phyloP scores from a whole-genome alignment of 139 green algal species.

The Auxenochlorella pyrenoidosa region DNA sequence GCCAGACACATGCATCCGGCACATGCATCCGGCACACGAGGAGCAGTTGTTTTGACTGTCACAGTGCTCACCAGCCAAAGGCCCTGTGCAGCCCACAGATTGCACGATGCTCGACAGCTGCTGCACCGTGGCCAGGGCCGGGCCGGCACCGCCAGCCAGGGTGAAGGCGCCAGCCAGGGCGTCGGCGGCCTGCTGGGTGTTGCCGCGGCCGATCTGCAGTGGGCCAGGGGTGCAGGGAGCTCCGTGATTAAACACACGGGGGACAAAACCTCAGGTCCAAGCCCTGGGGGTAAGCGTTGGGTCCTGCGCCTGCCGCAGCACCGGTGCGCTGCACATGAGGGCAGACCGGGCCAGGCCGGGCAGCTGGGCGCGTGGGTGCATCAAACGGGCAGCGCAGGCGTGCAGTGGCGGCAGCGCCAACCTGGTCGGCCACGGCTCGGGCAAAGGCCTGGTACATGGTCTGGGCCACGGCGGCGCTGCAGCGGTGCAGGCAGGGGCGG shows the following conservation, averaged over 20 bases:
- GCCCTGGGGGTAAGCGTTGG: no score
- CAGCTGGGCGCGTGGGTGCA: no score
- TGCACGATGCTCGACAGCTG: slow-evolving; percentile 1
- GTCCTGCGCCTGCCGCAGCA: no score
- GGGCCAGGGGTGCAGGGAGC: not conserved
- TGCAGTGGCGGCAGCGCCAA: no score
- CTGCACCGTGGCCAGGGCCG: not conserved
- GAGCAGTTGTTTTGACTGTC: no score
- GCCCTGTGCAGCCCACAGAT: not conserved
- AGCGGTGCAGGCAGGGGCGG: no score
- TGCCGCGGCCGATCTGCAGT: slow-evolving; percentile 6
- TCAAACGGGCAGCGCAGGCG: no score
- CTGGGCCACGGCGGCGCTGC: no score
- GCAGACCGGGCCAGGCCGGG: no score
- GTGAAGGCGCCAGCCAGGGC: slow-evolving; percentile 7
- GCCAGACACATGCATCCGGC: no score
- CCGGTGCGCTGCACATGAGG: no score
- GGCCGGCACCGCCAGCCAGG: slow-evolving; percentile 2
- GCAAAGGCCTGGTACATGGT: not conserved
- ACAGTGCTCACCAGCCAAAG: slow-evolving; percentile 1
- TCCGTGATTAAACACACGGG: not conserved
- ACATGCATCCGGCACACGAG: no score
- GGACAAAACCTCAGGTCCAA: not conserved
- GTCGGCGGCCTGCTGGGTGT: slow-evolving; percentile 1
- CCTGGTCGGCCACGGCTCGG: not conserved